Evolutionary conservation across 306 rosid genomes (phyloP), one percentile per base, ranked within the genome.

Genomic region (Erythrophleum fordii): DNA sequence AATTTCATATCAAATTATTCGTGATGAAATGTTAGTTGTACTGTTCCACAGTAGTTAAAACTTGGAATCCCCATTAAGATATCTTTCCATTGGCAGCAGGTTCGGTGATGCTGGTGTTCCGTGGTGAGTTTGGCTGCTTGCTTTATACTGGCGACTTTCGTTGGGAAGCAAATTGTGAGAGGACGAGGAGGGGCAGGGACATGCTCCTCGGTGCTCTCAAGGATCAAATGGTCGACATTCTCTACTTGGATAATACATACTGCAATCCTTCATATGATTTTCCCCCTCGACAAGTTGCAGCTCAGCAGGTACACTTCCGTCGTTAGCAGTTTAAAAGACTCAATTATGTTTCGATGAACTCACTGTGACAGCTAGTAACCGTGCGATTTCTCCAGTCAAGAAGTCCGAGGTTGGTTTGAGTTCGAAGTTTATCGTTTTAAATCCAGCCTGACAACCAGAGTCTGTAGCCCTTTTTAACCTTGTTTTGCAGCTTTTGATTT

Each of bases 111-210:
- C 75, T 92, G 62, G 77, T 92, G 78, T 87, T 90, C 31, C 94
- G 93, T 42, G 94, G 94, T 25, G 90, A 90, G 22, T 92, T 88
- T 81, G 94, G 94, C 0, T 87, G 88, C 77, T 79, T 86, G 83
- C 85, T 92, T 45, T 83, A 84, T 41, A 90, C 94, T 0, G 97
- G 97, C 0, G 97, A 92, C 69, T 92, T 92, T 62, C 91, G 97
- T 0, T 90, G 94, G 97, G 97, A 92, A 64, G 58, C 69, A 8
- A 44, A 7, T 13, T 79, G 87, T 58, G 87, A 85, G 42, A 88
- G 83, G 84, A 89, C 89, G 8, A 66, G 14, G 73, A 73, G 11
- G 29, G 89, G 86, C 1, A 84, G 73, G 83, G 58, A 26, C 10
- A 71, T 83, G 79, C 97, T 92, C 60, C 56, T 76, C 2, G 37